Base-by-base conservation (phyloP, 345 rosid species). In the Raphanus raphanistrum region DNA sequence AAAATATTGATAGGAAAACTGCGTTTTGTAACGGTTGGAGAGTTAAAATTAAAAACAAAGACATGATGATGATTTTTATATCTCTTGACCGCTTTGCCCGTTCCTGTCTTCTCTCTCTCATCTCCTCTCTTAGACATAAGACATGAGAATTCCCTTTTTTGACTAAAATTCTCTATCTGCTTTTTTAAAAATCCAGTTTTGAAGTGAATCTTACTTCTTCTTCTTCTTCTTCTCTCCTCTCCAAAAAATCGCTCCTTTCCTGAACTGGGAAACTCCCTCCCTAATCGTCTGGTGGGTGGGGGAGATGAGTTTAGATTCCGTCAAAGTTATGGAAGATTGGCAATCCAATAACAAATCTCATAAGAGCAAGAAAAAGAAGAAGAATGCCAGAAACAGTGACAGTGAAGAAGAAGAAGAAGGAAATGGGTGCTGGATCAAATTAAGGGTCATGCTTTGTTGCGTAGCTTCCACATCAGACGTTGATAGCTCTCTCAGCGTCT, bases 381-480 rank as follows among this genome's bases (percentile, higher is more conserved):
- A 54, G 59, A 73, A 67, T 73, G 74, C 50, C 63, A 59, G 57
- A 3, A 35, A 72, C 43, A 87, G 76, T 76, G 66, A 66, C 15
- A 65, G 6, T 28, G 84, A 76, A 38, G 83, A 52, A 32, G 60
- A 45, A 45, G 55, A 50, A 50, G 86, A 62, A 75, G 84, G 77
- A 59, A 80, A 75, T 67, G 89, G 93, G 61, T 90, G 92, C 72
- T 91, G 96, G 94, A 62, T 84, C 75, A 88, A 82, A 84, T 78
- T 87, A 35, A 82, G 88, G 84, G 82, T 86, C 70, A 82, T 89
- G 43, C 81, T 86, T 59, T 84, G 88, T 84, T 88, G 94, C 82
- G 85, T 87, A 60, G 79, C 90, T 85, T 85, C 96, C n/a, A 88
- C 92, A 81, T 84, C 96, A 83, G 90, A 91, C 72, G 92, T 89